Conservation (phyloP, 805 yeast species). For the Lipomyces yamanashiensis region DNA sequence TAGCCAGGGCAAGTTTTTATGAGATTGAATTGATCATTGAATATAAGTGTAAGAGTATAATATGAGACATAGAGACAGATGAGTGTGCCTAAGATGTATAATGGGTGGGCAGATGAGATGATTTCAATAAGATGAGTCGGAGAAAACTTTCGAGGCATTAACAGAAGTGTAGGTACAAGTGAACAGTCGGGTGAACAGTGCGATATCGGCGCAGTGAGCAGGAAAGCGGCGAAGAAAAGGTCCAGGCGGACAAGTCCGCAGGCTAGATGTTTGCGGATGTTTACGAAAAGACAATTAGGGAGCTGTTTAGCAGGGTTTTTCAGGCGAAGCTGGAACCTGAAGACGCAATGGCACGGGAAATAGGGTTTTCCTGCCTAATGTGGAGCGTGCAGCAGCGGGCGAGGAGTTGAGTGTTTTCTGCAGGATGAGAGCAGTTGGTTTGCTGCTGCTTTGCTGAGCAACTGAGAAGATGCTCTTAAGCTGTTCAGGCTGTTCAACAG, state of each 20-base stretch:
- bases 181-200: too few relatives aligned
- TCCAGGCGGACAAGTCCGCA: not conserved
- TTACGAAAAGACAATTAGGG: not conserved
- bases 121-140: too few relatives aligned
- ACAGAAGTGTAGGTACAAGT: too few relatives aligned
- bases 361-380: not conserved
- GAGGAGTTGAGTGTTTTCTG: too few relatives aligned
- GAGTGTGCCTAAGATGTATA: not conserved
- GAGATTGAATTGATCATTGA: not conserved
- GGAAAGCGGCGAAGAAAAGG: not conserved
- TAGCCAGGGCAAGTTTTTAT: slow-evolving; percentile 23
- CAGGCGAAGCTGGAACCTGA: not conserved
- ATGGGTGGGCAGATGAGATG: too few relatives aligned
- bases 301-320: not conserved
- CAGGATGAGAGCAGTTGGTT: not conserved
- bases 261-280: not conserved
- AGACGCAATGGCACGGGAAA: slow-evolving; percentile 14
- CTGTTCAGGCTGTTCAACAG: not conserved
- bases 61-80: not conserved
- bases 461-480: too few relatives aligned
- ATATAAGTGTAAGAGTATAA: not conserved
- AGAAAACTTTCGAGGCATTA: too few relatives aligned
- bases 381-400: not conserved
- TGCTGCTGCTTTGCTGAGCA: too few relatives aligned
- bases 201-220: too few relatives aligned